These are phyloP conservation scores for Magnolia changhungtana DNA, from an alignment of 164 flowering plant species.

Conservation along the genomic window DNA sequence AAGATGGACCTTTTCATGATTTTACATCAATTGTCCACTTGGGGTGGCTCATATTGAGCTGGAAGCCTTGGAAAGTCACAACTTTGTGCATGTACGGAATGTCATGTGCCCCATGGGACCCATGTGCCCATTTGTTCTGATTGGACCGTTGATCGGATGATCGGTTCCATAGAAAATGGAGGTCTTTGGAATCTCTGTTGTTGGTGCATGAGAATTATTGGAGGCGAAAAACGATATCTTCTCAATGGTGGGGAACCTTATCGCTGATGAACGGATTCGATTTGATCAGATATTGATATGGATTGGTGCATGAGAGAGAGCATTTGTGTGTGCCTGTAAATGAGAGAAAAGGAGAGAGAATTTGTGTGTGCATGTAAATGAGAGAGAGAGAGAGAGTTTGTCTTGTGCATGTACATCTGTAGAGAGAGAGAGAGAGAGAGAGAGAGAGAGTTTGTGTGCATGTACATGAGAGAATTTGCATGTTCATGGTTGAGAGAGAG, in stretches of 20 bases:
- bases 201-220: slow-evolving; percentile 23
- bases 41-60: slow-evolving; percentile 8
- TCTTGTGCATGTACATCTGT: too few species aligned
- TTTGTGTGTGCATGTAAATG: too few species aligned
- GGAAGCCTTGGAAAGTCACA: background rate
- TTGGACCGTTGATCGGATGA: slow-evolving; percentile 14
- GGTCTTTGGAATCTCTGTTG: slow-evolving; percentile 6
- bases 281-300: too few species aligned
- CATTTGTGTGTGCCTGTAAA: too few species aligned
- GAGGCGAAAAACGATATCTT: slow-evolving; percentile 12
- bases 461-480: too few species aligned
- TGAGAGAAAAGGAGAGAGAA: too few species aligned
- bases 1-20: slow-evolving; percentile 51
- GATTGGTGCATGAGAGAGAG: too few species aligned
- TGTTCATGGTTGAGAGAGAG: too few species aligned
- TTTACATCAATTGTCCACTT: slow-evolving; percentile 44
- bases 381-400: too few species aligned
- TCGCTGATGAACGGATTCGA: slow-evolving; percentile 16
- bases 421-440: too few species aligned
- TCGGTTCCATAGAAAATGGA: slow-evolving; percentile 15
- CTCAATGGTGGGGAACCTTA: slow-evolving; percentile 19
- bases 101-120: background rate
- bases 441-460: too few species aligned
- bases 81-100: slow-evolving; percentile 10
- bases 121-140: slow-evolving; percentile 7